Evolutionary conservation across 2,329 filamentous ascomycete genomes (phyloP).

Genomic region (Alternaria atra): DNA sequence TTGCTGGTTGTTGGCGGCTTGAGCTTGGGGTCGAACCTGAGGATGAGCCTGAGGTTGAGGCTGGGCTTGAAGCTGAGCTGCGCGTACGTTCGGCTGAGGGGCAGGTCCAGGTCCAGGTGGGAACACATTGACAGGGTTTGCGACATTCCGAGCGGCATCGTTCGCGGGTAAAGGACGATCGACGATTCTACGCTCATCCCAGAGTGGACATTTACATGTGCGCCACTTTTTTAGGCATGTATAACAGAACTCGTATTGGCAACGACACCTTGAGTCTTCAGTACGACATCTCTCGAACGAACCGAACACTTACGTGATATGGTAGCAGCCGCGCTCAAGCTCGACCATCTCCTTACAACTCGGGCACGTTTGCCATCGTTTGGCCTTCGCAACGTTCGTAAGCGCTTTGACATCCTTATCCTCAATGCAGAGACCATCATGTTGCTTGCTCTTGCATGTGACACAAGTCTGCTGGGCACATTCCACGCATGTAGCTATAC

Average conservation of each 20-base stretch:
- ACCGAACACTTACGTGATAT: background rate
- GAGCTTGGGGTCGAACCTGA: background rate
- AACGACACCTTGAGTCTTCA: background rate
- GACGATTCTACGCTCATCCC: background rate
- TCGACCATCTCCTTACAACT: background rate
- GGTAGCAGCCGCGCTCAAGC: background rate
- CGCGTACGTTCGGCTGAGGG: background rate
- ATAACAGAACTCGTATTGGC: background rate
- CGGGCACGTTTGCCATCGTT: background rate
- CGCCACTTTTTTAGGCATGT: background rate
- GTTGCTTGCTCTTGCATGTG: background rate
- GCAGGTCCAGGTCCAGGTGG: background rate
- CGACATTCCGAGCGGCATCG: background rate
- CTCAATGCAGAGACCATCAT: background rate
- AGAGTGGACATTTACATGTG: background rate
- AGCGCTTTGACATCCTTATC: background rate
- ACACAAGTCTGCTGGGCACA: background rate
- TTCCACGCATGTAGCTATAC: background rate
- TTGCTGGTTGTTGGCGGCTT: background rate
- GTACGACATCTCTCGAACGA: background rate
- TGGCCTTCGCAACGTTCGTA: background rate
- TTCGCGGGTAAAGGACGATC: background rate
- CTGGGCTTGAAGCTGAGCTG: background rate
- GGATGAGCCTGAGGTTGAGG: background rate
- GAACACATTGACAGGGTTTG: background rate